phyloP scores from a whole-genome alignment of 2,329 filamentous ascomycete genomes.

The Cytospora piceae region DNA sequence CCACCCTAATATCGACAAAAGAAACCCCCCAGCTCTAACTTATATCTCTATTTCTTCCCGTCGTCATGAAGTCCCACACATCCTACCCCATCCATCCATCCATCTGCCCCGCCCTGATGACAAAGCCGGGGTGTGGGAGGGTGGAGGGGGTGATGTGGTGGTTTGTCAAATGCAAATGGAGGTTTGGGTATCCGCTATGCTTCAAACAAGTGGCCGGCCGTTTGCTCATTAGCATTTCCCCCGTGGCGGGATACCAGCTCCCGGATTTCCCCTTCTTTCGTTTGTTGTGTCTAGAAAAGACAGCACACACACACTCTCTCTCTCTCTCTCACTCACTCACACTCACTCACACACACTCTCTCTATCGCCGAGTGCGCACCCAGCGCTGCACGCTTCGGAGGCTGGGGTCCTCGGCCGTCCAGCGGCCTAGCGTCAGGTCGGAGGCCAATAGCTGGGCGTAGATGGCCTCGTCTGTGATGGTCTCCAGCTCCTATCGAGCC shows the following conservation, averaged over 20 bases:
- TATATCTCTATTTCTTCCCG: not conserved
- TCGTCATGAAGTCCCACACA: too few relatives aligned
- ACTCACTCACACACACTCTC: not conserved
- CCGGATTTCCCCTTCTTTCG: not conserved
- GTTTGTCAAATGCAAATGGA: conserved; percentile 9
- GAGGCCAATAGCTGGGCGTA: conserved; percentile 58
- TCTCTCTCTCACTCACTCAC: conserved; percentile 3
- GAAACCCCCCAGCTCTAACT: not conserved
- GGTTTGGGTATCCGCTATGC: conserved; percentile 18
- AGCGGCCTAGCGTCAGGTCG: conserved; percentile 61
- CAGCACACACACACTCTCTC: not conserved
- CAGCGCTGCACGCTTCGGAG: conserved; percentile 61
- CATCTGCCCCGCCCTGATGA: not conserved
- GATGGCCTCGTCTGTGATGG: conserved; percentile 62
- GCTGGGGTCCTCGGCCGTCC: conserved; percentile 65
- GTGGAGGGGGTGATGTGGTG: not conserved
- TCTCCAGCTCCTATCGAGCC: conserved; percentile 54
- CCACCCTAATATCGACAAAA: not conserved
- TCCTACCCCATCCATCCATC: not conserved
- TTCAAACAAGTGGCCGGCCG: conserved; percentile 19
- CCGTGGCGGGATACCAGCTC: conserved; percentile 5
- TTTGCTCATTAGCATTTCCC: conserved; percentile 12
- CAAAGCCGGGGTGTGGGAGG: too few relatives aligned
- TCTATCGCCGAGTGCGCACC: conserved; percentile 50
- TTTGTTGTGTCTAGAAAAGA: not conserved